Base-by-base conservation (phyloP, 2,329 filamentous ascomycete species). In the Cladobotryum protrusum region DNA sequence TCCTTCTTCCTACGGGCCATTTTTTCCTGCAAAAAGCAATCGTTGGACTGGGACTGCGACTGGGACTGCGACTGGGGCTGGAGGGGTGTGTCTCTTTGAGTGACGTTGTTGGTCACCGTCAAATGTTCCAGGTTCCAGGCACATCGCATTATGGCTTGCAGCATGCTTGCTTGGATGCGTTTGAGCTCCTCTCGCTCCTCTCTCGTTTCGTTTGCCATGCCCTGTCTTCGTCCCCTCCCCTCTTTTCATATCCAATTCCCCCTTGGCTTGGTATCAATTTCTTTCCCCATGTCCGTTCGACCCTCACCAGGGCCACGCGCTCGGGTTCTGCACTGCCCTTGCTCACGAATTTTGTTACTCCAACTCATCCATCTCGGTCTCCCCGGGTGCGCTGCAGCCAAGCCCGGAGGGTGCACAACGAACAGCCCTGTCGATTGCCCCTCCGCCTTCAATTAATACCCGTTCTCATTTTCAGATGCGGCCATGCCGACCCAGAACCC, bases 321-420 rank as follows among this genome's bases (percentile, higher is more conserved):
- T 52, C 47, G 50, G 47, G 42, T 50, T 40, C 50, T 36, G 41
- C 47, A 36, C 15, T 43, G 43, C 50, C 50, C 47, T 49, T 52
- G 43, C 46, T 35, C 47, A 45, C 46, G 36, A 24, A 47, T 43
- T 17, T 43, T 40, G 33, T 36, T 36, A 45, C 50, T 50, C 41
- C 36, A n/a, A 24, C 47, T 39, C 46, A 43, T 43, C 37, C 50
- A 48, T 50, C 47, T 52, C 50, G 50, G 50, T 46, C 50, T 52
- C 47, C 50, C 50, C 50, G 50, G n/a, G 50, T 45, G 40, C 47
- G 32, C 40, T 47, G 47, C 50, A 44, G 50, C 45, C 43, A 37
- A 33, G 17, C 29, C 47, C 48, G 42, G 47, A 45, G 45, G 43
- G 50, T 49, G 46, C 49, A 52, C 47, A 45, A 46, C 46, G 20